Evolutionary conservation across 768 basidiomycete species (phyloP).

Genomic region (Amanita subjunquillea): DNA sequence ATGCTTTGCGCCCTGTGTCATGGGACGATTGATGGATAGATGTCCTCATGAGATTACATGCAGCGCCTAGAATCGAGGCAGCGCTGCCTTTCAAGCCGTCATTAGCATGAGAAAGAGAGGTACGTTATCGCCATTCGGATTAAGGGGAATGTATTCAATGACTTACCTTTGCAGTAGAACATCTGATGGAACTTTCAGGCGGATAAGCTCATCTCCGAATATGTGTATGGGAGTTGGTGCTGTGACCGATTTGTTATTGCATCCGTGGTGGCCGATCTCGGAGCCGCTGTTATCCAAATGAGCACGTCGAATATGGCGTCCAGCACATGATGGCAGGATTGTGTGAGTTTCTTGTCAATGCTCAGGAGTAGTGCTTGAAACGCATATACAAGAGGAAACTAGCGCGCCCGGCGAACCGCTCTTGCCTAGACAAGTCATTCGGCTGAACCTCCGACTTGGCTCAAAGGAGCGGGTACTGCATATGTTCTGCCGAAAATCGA

Average conservation of each 20-base stretch:
- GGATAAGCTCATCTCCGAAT: not conserved
- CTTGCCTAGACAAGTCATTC: not conserved
- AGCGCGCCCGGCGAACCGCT: not conserved
- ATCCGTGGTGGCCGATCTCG: not conserved
- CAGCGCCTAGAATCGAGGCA: not conserved
- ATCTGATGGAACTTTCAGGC: not conserved
- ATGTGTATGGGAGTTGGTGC: not conserved
- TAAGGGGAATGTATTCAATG: not conserved
- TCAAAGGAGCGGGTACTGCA: not conserved
- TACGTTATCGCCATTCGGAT: not conserved
- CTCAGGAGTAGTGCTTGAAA: not conserved
- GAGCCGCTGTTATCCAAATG: too few relatives aligned
- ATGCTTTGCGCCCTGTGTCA: not conserved
- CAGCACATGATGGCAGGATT: not conserved
- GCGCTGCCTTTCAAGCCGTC: not conserved
- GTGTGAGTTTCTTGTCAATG: not conserved
- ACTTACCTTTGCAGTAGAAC: not conserved
- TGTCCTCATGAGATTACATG: not conserved
- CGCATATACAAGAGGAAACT: not conserved
- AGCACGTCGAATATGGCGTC: not conserved
- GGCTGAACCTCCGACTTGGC: not conserved
- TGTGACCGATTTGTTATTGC: not conserved
- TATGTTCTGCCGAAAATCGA: not conserved
- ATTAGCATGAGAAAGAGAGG: not conserved
- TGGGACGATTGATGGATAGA: not conserved